Evolutionary conservation across 371 early-diverging fungal genomes (phyloP).

Genomic region (Lichtheimia ramosa): DNA sequence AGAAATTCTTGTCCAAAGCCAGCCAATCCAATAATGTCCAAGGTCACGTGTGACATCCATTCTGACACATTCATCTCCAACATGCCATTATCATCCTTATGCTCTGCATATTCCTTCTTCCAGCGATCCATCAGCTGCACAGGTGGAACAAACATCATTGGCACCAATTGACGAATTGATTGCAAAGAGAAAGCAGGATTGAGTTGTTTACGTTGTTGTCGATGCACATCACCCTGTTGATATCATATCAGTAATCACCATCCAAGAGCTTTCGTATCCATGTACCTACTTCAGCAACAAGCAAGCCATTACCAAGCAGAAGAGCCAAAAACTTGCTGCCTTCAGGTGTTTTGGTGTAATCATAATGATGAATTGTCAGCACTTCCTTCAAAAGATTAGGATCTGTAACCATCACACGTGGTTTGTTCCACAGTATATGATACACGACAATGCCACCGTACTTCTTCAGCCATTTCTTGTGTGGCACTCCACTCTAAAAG

Average conservation of each 20-base stretch:
- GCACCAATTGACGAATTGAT: conserved; percentile 45
- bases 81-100: conserved; percentile 22
- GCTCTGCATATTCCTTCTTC: conserved; percentile 11
- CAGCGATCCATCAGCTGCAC: conserved; percentile 3
- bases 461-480: conserved; percentile 50
- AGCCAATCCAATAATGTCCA: conserved; percentile 52
- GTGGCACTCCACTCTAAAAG: conserved; percentile 41
- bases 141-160: conserved; percentile 41
- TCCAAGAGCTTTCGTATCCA: conserved; percentile 46
- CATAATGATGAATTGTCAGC: conserved; percentile 49
- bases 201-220: conserved; percentile 65
- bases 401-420: conserved; percentile 52
- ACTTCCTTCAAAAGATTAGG: conserved; percentile 53
- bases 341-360: conserved; percentile 47
- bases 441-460: conserved; percentile 56
- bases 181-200: conserved; percentile 66
- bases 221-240: conserved; percentile 44
- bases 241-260: conserved; percentile 32
- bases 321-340: conserved; percentile 26
- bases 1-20: conserved; percentile 37
- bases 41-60: conserved; percentile 40
- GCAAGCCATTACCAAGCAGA: conserved; percentile 38
- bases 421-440: conserved; percentile 46
- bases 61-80: conserved; percentile 27
- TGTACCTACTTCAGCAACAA: conserved; percentile 25